phyloP scores from a whole-genome alignment of 106 monocot species.

The Dendrobium nobile region DNA sequence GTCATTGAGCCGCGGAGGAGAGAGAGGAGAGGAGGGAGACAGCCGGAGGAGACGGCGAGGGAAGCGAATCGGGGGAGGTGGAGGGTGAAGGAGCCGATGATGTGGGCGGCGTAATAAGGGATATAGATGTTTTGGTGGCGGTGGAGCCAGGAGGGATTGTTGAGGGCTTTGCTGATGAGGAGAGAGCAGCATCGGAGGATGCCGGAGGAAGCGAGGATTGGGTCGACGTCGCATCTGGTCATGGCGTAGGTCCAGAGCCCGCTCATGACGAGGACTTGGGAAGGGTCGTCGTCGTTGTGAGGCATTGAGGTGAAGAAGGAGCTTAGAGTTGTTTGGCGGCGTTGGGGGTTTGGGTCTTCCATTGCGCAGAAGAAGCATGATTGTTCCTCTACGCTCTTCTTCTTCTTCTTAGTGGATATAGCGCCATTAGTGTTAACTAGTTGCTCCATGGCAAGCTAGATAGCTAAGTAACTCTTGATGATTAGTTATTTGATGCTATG shows the following conservation, averaged over 20 bases:
- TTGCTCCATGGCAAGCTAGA: no score
- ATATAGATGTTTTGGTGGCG: conserved; percentile 57
- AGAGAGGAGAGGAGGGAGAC: conserved; percentile 36
- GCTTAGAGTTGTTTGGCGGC: conserved; percentile 21
- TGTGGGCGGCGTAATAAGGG: conserved; percentile 78
- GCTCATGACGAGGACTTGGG: conserved; percentile 50
- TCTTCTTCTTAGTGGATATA: no score
- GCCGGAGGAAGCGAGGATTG: conserved; percentile 35
- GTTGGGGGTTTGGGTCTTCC: conserved; percentile 25
- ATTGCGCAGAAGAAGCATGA: conserved; percentile 58
- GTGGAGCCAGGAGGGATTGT: conserved; percentile 35
- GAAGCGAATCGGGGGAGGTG: conserved; percentile 24
- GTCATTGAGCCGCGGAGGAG: conserved; percentile 41
- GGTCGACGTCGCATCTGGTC: conserved; percentile 26
- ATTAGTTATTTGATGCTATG: no score
- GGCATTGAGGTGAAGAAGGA: conserved; percentile 54
- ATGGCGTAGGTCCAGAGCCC: conserved; percentile 58
- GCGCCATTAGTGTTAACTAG: no score
- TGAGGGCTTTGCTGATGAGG: conserved; percentile 37
- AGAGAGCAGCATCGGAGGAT: conserved; percentile 43
- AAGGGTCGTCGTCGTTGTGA: conserved; percentile 21
- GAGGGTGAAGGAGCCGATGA: conserved; percentile 75
- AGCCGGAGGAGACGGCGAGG: conserved; percentile 43
- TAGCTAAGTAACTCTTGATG: no score
- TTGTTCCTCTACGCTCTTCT: no score